A percentile compares a stretch with the other conserved stretches of the same genome.
Conservation (phyloP, 176 grass and related monocot genomes). For the Poa annua region DNA sequence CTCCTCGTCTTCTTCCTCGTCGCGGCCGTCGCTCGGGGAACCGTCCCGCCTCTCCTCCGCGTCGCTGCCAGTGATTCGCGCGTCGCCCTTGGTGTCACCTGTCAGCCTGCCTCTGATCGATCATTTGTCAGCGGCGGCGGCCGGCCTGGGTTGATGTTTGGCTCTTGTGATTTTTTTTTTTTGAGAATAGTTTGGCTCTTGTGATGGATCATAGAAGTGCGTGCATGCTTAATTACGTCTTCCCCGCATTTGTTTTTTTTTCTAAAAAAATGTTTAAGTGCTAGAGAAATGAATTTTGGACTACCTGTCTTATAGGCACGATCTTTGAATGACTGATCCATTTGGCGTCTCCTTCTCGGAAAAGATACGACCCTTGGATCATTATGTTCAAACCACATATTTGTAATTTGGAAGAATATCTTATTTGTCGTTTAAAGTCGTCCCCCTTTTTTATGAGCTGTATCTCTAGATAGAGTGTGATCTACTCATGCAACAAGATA, state of each 20-base stretch:
- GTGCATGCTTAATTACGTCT: background rate
- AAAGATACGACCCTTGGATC: background rate
- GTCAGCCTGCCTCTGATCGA: slow-evolving; percentile 26
- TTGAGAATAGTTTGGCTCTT: background rate
- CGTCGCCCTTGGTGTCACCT: background rate
- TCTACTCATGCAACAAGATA: too few relatives aligned
- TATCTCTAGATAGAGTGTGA: background rate
- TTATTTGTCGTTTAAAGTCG: background rate
- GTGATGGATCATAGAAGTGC: background rate
- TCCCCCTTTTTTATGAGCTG: background rate
- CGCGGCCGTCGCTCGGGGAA: slow-evolving; percentile 28
- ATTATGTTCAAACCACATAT: background rate
- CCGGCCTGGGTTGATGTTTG: background rate
- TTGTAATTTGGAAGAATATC: background rate
- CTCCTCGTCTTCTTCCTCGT: background rate
- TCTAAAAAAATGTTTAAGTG: too few relatives aligned
- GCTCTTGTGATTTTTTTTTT: background rate
- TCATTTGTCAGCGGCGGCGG: background rate
- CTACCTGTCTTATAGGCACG: background rate
- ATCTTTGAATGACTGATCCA: too few relatives aligned
- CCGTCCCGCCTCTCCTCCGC: background rate
- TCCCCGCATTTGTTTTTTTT: background rate
- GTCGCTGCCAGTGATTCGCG: background rate
- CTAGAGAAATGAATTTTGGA: background rate
- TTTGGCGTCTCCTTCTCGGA: background rate